phyloP scores from a whole-genome alignment of 345 rosid species.

The Gossypium turneri region DNA sequence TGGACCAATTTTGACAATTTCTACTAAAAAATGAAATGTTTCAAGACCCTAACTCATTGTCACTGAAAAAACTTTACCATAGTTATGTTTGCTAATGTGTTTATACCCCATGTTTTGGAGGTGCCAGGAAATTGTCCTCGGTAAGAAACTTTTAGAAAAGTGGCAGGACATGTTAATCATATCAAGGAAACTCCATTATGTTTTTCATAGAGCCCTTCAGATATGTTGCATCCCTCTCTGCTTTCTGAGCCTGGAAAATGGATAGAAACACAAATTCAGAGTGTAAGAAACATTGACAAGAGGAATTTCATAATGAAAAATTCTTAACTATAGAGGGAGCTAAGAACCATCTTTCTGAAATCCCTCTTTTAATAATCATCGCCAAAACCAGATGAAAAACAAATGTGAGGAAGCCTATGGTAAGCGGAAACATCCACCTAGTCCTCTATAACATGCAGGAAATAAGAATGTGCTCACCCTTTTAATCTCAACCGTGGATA shows the following conservation, averaged over 20 bases:
- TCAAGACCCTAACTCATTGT: neutral
- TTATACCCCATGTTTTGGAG: neutral
- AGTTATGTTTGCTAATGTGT: conserved; percentile 1
- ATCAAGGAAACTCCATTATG: conserved; percentile 68
- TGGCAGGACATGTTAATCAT: conserved; percentile 31
- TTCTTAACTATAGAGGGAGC: no score
- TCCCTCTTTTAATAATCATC: neutral
- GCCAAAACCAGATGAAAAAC: neutral
- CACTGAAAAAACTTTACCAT: conserved; percentile 11
- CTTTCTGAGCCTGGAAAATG: conserved; percentile 54
- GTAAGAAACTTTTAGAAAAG: conserved; percentile 6
- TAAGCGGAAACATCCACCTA: neutral
- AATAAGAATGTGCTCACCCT: conserved; percentile 32
- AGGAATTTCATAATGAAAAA: no score
- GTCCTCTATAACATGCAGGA: neutral
- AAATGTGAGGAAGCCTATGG: no score
- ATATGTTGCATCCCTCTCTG: conserved; percentile 53
- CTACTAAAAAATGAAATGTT: neutral
- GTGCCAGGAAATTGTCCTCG: neutral
- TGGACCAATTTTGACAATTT: conserved; percentile 6
- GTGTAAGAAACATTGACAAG: no score
- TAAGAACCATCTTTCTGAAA: neutral
- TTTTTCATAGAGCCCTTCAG: conserved; percentile 59
- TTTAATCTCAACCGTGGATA: conserved; percentile 50
- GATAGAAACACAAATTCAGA: conserved; percentile 14